phyloP scores from a whole-genome alignment of 1,139 yeast genomes.

The Candida tetrigidarum region DNA sequence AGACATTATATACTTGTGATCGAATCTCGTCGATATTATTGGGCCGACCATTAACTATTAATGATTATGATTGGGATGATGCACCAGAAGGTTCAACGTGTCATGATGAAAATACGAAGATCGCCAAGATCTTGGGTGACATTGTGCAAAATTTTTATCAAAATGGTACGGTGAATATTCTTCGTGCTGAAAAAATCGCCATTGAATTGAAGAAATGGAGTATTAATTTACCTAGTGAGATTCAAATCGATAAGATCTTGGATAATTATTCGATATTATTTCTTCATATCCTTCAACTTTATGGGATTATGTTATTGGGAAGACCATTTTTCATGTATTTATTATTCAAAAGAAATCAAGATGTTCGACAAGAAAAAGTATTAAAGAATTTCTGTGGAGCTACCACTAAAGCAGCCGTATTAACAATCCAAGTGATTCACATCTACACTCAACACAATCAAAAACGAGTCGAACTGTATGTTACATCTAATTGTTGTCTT shows the following conservation, averaged over 20 bases:
- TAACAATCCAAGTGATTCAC: slow-evolving; percentile 21
- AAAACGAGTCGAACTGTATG: slow-evolving; percentile 19
- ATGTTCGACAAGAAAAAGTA: slow-evolving; percentile 16
- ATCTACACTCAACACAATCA: slow-evolving; percentile 15
- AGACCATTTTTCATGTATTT: slow-evolving; percentile 46
- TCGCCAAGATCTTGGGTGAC: slow-evolving; percentile 29
- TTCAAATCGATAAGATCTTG: slow-evolving; percentile 25
- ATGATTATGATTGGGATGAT: slow-evolving; percentile 48
- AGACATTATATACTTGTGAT: slow-evolving; percentile 44
- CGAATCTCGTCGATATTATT: slow-evolving; percentile 40
- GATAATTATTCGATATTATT: slow-evolving; percentile 28
- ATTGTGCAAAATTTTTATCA: slow-evolving; percentile 28
- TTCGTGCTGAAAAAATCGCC: slow-evolving; percentile 38
- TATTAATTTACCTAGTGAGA: slow-evolving; percentile 29
- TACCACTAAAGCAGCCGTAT: slow-evolving; percentile 20
- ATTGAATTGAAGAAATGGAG: slow-evolving; percentile 41
- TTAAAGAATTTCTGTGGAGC: slow-evolving; percentile 20
- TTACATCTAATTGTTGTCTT: slow-evolving; percentile 17
- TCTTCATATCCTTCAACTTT: slow-evolving; percentile 42
- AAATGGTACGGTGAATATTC: slow-evolving; percentile 35
- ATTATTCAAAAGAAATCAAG: slow-evolving; percentile 12
- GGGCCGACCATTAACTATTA: slow-evolving; percentile 46
- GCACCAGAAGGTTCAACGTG: slow-evolving; percentile 6
- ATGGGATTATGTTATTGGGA: slow-evolving; percentile 42
- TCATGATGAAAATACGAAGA: slow-evolving; percentile 12